Evolutionary conservation across 2,329 filamentous ascomycete genomes (phyloP), one percentile per base, ranked within the genome.

Genomic region (Alternaria brassicae): DNA sequence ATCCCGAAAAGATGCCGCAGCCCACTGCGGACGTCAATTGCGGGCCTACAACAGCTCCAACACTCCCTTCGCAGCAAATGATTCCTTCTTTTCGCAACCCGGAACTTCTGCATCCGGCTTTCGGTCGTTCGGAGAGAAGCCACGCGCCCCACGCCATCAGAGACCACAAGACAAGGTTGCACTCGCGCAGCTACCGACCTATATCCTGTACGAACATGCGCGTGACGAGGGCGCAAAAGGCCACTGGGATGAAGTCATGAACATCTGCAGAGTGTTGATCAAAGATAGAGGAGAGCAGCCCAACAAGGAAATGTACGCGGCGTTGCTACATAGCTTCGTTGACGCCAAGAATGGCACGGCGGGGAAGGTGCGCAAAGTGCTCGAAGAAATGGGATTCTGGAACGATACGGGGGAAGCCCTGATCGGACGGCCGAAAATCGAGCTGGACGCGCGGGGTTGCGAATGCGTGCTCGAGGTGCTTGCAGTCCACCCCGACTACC

Each of bases 401-500:
- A 36, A 28, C n/a, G 53, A 66, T 1, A 30, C 10, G 0, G 39
- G 56, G 7, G 41, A 19, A 3, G 32, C 30, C 4, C 15, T 40
- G n/a, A 32, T 21, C 6, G 53, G 84, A 41, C 74, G 78, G 1
- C 81, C 84, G 40, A 83, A 82, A 0, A 81, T 97, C 42, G 79
- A 85, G 40, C 83, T 87, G 7, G 91, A 92, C 65, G 83, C 84
- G 1, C 82, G 83, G 3, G 84, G 91, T 2, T 94, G 91, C 69
- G 89, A 93, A 75, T 86, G 86, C 61, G 86, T 89, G 2, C 79
- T 97, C 37, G 86, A 88, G 76, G 89, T 86, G 5, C 82, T 97
- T 23, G 87, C 91, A 0, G 86, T 95, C 8, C 95, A 98, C 74
- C 92, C 94, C 0, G 91, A 98, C 77, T 94, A 96, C 68, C 67